phyloP scores from a whole-genome alignment of 805 yeast genomes.

The Hanseniaspora pseudoguilliermondii region DNA sequence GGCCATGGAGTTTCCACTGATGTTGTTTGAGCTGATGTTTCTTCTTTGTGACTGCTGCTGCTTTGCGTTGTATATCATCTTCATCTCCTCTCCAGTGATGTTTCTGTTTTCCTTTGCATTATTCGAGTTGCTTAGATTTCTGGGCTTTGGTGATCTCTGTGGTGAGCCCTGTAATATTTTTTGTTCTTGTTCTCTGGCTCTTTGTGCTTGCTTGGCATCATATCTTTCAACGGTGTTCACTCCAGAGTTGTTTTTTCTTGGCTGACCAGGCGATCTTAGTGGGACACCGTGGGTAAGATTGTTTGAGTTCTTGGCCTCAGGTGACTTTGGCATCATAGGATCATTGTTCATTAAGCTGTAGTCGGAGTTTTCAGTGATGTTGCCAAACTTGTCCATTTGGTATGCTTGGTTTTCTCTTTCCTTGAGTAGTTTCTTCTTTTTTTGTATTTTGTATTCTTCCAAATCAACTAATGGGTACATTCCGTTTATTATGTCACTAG shows the following conservation, averaged over 20 bases:
- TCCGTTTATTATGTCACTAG: conserved; percentile 57
- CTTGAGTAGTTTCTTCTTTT: conserved; percentile 26
- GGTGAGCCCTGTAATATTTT: conserved; percentile 13
- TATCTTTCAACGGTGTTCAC: conserved; percentile 25
- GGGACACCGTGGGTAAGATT: conserved; percentile 71
- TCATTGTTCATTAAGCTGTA: conserved; percentile 26
- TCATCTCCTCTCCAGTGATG: conserved; percentile 8
- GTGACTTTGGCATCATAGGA: conserved; percentile 22
- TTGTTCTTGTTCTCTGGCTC: conserved; percentile 12
- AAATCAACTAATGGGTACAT: conserved; percentile 48
- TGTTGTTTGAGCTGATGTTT: conserved; percentile 7
- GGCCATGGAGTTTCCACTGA: background rate
- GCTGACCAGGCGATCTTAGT: conserved; percentile 90
- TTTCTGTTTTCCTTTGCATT: conserved; percentile 10
- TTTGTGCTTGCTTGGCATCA: conserved; percentile 11
- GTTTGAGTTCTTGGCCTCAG: conserved; percentile 1
- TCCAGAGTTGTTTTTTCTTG: conserved; percentile 49
- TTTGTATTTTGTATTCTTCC: conserved; percentile 48
- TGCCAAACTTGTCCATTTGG: conserved; percentile 14
- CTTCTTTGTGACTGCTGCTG: conserved; percentile 12
- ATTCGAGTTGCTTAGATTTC: conserved; percentile 10
- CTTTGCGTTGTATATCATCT: conserved; percentile 12
- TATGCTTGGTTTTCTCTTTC: conserved; percentile 24
- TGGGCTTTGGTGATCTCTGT: conserved; percentile 11
- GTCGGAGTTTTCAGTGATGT: conserved; percentile 25